Evolutionary conservation across 306 rosid genomes (phyloP).

Genomic region (Inga oerstediana): DNA sequence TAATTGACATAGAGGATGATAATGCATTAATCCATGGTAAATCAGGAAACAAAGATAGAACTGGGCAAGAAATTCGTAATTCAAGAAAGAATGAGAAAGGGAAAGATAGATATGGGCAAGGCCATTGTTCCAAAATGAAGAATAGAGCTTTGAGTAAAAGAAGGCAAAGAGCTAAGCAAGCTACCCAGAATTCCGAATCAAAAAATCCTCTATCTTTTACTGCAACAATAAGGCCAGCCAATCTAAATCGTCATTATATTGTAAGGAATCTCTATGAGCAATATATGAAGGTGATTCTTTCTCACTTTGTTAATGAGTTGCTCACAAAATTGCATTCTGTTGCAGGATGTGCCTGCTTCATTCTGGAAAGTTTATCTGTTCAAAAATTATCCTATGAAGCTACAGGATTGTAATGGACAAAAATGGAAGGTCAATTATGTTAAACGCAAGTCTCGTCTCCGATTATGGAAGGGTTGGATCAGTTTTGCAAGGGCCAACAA

Average conservation of each 20-base stretch:
- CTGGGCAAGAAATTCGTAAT: too few relatives aligned
- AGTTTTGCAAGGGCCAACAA: slow-evolving; percentile 2
- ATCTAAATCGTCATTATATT: not conserved
- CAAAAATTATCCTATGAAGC: not conserved
- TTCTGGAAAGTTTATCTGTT: not conserved
- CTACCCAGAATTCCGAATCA: slow-evolving; percentile 19
- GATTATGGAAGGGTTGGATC: not conserved
- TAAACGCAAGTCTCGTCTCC: not conserved
- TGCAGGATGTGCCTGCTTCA: slow-evolving; percentile 33
- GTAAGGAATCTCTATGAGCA: slow-evolving; percentile 31
- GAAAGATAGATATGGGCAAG: not conserved
- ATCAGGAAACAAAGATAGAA: not conserved
- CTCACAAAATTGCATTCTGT: not conserved
- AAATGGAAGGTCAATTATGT: not conserved
- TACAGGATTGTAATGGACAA: not conserved
- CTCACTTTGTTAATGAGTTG: not conserved
- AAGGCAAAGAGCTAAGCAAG: slow-evolving; percentile 1
- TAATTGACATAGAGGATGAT: not conserved
- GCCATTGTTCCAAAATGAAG: not conserved
- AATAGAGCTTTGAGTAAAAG: not conserved
- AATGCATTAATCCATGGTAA: not conserved
- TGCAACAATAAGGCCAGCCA: not conserved
- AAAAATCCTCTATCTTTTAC: slow-evolving; percentile 34
- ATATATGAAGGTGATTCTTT: not conserved
- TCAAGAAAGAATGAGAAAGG: not conserved